A percentile compares a stretch with the other conserved stretches of the same genome.
phyloP scores from a whole-genome alignment of 306 rosid genomes.

The Malus sieversii region DNA sequence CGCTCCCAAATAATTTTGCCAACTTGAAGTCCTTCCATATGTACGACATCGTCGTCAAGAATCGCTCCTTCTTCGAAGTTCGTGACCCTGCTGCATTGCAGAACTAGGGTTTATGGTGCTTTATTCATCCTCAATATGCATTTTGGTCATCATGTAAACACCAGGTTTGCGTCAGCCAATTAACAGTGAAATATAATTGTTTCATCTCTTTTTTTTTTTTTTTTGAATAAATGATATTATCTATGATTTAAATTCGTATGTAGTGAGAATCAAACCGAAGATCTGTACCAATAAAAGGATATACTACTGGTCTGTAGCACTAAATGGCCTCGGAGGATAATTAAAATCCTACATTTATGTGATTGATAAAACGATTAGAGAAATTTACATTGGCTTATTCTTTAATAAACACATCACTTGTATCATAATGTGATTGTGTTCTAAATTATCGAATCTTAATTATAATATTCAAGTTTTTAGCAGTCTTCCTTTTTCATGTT shows the following conservation, averaged over 20 bases:
- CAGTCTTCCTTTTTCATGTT: neutral
- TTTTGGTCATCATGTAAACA: neutral
- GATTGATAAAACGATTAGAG: neutral
- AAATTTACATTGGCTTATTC: no score
- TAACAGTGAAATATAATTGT: no score
- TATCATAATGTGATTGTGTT: no score
- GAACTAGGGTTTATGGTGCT: neutral
- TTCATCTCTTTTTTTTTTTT: no score
- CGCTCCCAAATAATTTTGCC: constrained; percentile 48
- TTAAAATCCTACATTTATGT: neutral
- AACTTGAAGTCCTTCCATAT: constrained; percentile 50
- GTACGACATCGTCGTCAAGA: constrained; percentile 76
- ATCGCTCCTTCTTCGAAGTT: constrained; percentile 65
- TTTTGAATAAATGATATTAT: no score
- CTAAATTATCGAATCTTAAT: no score
- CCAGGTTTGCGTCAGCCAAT: neutral
- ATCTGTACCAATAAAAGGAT: fast-evolving
- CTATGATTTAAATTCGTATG: no score
- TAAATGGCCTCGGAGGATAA: no score
- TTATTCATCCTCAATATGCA: neutral
- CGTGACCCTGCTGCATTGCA: constrained; percentile 34
- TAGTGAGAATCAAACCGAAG: fast-evolving
- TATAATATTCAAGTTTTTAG: no score
- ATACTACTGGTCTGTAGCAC: fast-evolving
- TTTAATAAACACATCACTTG: no score